Conservation (phyloP, 345 rosid genomes). For the Citrus hindsii region DNA sequence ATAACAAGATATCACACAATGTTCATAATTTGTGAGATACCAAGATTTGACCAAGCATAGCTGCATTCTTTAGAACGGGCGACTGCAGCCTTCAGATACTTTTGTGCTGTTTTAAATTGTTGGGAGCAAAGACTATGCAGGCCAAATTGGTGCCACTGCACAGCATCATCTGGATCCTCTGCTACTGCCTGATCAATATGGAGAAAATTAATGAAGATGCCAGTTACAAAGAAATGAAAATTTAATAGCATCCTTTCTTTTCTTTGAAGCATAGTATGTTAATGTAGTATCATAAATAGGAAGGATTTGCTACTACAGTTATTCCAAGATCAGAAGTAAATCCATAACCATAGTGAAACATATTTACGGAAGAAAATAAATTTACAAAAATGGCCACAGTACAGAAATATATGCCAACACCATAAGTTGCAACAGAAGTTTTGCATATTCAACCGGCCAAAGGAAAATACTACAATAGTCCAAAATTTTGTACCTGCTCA, state of each 20-base stretch:
- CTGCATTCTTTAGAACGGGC: conserved; percentile 59
- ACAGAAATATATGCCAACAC: not conserved
- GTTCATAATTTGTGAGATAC: conserved; percentile 22
- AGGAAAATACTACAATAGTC: not conserved
- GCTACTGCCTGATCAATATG: conserved; percentile 50
- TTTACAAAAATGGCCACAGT: not conserved
- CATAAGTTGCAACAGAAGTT: not conserved
- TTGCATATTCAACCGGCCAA: not conserved
- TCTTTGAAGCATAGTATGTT: not conserved
- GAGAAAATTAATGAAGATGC: conserved; percentile 3
- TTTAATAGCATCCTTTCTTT: not conserved
- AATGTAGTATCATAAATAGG: not conserved
- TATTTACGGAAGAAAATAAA: not conserved
- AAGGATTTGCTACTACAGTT: not conserved
- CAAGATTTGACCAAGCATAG: conserved; percentile 90
- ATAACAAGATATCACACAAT: not conserved
- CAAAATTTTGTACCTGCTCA: not conserved
- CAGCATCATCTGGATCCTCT: conserved; percentile 89
- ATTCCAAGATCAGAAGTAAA: not conserved
- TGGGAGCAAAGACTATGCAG: conserved; percentile 75
- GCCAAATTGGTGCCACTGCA: conserved; percentile 95
- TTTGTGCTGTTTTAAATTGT: conserved; percentile 75
- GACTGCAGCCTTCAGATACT: conserved; percentile 82
- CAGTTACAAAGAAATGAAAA: not conserved
- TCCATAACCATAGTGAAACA: not conserved